Conservation (phyloP, 169 alveolate species). For the Eimeria acervulina region DNA sequence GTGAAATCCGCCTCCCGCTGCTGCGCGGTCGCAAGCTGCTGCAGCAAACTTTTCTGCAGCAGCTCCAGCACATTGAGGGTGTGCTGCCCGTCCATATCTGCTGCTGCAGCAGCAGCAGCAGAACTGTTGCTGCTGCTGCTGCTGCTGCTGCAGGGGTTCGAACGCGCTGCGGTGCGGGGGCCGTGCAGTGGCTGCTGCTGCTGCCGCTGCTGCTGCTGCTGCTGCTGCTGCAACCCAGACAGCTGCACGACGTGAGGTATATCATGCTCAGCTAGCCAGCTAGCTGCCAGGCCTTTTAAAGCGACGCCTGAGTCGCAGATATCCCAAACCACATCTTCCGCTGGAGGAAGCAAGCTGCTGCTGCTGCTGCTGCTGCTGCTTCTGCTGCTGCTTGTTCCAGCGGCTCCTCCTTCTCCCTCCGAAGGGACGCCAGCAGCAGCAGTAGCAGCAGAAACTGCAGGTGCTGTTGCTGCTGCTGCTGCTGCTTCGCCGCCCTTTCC, state of each 20-base stretch:
- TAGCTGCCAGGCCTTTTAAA: neutral
- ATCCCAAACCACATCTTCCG: conserved; percentile 35
- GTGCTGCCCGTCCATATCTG: neutral
- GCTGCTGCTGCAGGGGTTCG: neutral
- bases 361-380: conserved; percentile 11
- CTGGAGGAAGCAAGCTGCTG: conserved; percentile 30
- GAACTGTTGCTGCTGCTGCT: neutral
- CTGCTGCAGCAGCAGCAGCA: conserved; percentile 1
- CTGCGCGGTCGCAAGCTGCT: conserved; percentile 45
- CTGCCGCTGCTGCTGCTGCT: conserved; percentile 22
- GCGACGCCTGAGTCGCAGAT: conserved; percentile 1
- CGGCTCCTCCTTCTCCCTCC: neutral
- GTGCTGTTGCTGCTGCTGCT: conserved; percentile 59
- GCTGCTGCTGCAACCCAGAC: neutral
- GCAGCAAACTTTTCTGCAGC: neutral
- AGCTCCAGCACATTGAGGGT: conserved; percentile 30
- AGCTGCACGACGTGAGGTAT: neutral
- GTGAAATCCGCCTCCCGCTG: conserved; percentile 48
- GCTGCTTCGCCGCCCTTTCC: neutral
- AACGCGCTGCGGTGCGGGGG: neutral
- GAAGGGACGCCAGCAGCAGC: neutral
- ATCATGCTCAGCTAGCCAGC: neutral
- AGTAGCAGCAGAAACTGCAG: neutral
- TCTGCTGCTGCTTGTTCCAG: neutral
- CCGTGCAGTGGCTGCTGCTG: conserved; percentile 3